phyloP scores from a whole-genome alignment of 2,329 filamentous ascomycete species.

The Xylaria sp. region DNA sequence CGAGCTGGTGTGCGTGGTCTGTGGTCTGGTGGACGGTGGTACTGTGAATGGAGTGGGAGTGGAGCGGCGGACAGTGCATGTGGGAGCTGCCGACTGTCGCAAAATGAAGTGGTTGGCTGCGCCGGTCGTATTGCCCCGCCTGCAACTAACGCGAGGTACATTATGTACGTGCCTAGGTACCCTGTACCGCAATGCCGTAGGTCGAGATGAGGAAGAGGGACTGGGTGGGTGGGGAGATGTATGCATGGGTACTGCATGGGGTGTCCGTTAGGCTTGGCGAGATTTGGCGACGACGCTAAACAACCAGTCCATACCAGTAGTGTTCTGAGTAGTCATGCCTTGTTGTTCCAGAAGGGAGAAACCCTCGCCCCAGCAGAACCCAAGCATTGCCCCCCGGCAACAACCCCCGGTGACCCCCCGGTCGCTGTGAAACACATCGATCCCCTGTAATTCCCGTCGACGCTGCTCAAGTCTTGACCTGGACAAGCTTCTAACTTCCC shows the following conservation, averaged over 20 bases:
- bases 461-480: conserved; percentile 54
- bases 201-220: not conserved
- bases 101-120: conserved; percentile 23
- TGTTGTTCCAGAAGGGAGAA: conserved; percentile 26
- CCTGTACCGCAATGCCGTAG: not conserved
- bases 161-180: not conserved
- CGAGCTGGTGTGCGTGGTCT: conserved; percentile 12
- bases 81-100: conserved; percentile 21
- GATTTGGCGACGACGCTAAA: conserved; percentile 33
- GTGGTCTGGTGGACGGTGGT: conserved; percentile 10
- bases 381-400: conserved; percentile 44
- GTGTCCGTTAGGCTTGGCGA: conserved; percentile 7
- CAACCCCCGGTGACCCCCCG: conserved; percentile 47
- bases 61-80: conserved; percentile 29
- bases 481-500: conserved; percentile 59
- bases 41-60: conserved; percentile 4
- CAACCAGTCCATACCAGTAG: conserved; percentile 14
- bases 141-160: conserved; percentile 3
- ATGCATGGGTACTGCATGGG: no score
- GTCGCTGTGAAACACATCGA: conserved; percentile 63
- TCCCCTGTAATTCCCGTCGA: conserved; percentile 60
- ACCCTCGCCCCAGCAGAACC: conserved; percentile 46
- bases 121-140: conserved; percentile 2
- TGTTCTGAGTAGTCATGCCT: conserved; percentile 18
- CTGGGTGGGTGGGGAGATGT: not conserved